Conservation (phyloP, 1,284 basidiomycete species). For the Ceratorhiza oryzae-sativae region DNA sequence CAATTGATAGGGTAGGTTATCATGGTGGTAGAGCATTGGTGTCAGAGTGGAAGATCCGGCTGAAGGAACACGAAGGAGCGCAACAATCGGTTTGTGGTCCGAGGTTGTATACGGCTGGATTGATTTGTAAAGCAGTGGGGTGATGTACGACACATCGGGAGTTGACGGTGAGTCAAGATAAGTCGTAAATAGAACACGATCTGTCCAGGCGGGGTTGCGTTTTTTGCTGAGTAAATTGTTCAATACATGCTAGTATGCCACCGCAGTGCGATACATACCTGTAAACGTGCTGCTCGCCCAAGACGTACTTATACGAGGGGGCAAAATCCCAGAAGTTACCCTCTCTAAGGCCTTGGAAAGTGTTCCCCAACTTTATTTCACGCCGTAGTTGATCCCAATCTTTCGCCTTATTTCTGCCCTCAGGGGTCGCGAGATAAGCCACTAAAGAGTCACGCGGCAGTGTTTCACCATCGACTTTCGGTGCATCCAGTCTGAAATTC, state of each 20-base stretch:
- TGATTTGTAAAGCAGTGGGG: constrained; percentile 73
- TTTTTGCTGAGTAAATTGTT: constrained; percentile 59
- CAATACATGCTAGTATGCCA: constrained; percentile 19
- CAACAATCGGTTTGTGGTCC: constrained; percentile 78
- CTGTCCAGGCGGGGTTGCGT: constrained; percentile 92
- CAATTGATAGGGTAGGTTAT: constrained; percentile 46
- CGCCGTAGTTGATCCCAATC: constrained; percentile 78
- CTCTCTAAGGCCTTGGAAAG: constrained; percentile 78
- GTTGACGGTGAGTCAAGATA: constrained; percentile 68
- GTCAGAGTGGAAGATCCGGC: constrained; percentile 43
- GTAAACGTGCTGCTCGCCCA: constrained; percentile 82
- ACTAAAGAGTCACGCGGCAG: constrained; percentile 8
- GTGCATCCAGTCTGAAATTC: constrained; percentile 81
- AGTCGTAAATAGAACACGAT: constrained; percentile 88
- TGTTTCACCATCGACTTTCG: constrained; percentile 46
- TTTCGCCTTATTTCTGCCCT: constrained; percentile 67
- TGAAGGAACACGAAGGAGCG: constrained; percentile 64
- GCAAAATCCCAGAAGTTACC: constrained; percentile 85
- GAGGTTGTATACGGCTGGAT: constrained; percentile 79
- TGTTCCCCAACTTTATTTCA: constrained; percentile 67
- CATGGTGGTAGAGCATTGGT: constrained; percentile 48
- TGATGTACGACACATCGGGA: constrained; percentile 62
- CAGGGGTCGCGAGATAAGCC: constrained; percentile 43
- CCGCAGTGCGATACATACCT: constrained; percentile 58
- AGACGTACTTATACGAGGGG: constrained; percentile 86